Percentiles rank a stretch among this genome's conserved stretches.
These are phyloP conservation scores for Barbarea vulgaris DNA, from an alignment of 345 rosid genomes.

Conservation along the genomic window DNA sequence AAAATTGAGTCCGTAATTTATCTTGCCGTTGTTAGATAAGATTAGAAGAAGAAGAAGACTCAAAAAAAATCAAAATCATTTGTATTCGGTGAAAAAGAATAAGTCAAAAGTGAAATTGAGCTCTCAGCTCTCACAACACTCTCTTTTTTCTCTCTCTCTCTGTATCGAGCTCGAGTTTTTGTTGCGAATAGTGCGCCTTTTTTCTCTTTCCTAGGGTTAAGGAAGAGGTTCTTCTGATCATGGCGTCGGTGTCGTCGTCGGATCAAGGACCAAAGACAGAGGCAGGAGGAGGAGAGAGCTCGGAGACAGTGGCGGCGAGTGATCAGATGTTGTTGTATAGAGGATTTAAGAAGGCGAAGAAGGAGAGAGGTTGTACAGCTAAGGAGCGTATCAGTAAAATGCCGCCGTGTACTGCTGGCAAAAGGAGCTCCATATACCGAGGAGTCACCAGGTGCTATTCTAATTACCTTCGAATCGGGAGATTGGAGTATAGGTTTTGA, in stretches of 20 bases:
- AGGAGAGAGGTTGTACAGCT: conserved; percentile 96
- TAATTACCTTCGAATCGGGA: not conserved
- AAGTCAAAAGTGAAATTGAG: conserved; percentile 23
- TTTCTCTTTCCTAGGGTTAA: conserved; percentile 25
- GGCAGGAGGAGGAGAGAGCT: conserved; percentile 54
- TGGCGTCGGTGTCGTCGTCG: conserved; percentile 83
- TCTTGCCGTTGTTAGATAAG: not conserved
- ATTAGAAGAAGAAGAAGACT: not conserved
- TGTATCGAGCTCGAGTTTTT: conserved; percentile 21
- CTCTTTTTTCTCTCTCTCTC: conserved; percentile 15
- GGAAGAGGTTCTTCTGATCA: conserved; percentile 30
- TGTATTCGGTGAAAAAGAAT: conserved; percentile 33
- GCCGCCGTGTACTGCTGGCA: conserved; percentile 98
- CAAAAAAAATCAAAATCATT: conserved; percentile 27
- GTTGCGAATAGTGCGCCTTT: conserved; percentile 17
- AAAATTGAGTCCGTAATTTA: conserved; percentile 26
- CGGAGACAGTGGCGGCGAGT: conserved; percentile 72
- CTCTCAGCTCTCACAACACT: conserved; percentile 12
- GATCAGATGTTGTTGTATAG: conserved; percentile 82
- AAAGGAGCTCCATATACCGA: conserved; percentile 98
- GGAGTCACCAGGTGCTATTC: conserved; percentile 87
- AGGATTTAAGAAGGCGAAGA: conserved; percentile 89
- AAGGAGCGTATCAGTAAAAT: conserved; percentile 98
- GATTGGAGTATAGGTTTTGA: not conserved
- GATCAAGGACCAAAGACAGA: conserved; percentile 85